These are phyloP conservation scores for Plantago ovata DNA, from an alignment of 257 asterid species.

Conservation along the genomic window DNA sequence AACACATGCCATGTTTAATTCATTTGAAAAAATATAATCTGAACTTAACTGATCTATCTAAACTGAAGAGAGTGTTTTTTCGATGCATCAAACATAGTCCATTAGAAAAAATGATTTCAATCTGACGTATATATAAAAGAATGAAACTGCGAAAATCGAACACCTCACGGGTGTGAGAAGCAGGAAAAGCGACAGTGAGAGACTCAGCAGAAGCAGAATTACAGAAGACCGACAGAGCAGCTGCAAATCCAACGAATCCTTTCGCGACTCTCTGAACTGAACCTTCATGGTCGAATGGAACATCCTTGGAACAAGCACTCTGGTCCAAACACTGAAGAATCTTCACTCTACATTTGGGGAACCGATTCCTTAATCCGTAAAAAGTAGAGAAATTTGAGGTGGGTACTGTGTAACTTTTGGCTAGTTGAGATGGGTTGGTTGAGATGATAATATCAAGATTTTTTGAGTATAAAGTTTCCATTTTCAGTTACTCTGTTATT, in stretches of 20 bases:
- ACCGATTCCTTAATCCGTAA: too few relatives aligned
- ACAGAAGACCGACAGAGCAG: conserved; percentile 49
- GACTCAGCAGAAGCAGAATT: conserved; percentile 70
- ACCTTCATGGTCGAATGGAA: conserved; percentile 24
- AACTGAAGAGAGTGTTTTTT: too few relatives aligned
- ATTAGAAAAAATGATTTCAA: too few relatives aligned
- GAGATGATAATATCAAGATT: too few relatives aligned
- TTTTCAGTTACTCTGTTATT: too few relatives aligned
- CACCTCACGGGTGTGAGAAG: conserved; percentile 86
- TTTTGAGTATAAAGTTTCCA: too few relatives aligned
- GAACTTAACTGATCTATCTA: too few relatives aligned
- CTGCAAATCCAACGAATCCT: conserved; percentile 69
- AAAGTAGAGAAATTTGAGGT: too few relatives aligned
- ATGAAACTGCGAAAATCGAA: not conserved
- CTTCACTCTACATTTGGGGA: conserved; percentile 23
- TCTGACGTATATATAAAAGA: not conserved
- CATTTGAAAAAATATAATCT: too few relatives aligned
- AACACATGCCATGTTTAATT: too few relatives aligned
- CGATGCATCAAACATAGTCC: not conserved
- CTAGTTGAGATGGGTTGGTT: too few relatives aligned
- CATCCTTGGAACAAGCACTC: conserved; percentile 12
- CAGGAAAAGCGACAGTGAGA: conserved; percentile 85
- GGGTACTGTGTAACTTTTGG: too few relatives aligned
- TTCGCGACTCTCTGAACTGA: conserved; percentile 43
- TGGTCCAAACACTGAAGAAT: conserved; percentile 21